Base-by-base conservation (phyloP, 169 alveolate genomes). In the Miamiensis avidus region DNA sequence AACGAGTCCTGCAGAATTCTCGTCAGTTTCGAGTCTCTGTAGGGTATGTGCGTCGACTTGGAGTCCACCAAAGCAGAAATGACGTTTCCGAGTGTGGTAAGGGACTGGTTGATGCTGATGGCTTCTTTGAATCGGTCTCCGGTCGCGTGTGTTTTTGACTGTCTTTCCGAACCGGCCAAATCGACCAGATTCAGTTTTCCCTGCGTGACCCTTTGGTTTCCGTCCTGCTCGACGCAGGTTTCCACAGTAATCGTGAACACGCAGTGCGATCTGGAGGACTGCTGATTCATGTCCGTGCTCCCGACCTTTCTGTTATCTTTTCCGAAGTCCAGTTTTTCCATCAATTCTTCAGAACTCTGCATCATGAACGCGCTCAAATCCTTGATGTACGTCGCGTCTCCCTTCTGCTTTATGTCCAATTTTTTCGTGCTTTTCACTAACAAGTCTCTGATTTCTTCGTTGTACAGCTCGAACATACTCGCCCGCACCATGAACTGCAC, bases 141-240 rank as follows among this genome's bases (percentile, higher is more conserved):
- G 15, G 95, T 92, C 27, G 98, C 97, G 25, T 96, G 93, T 49
- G 99, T 95, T 34, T 97, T 97, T 34, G 97, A 95, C 76, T 93
- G 94, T 82, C 98, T 93, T 86, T 98, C 99, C 86, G 99, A 96
- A 27, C 99, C 99, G 4, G 99, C 99, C 65, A 98, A 92, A 93
- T 98, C 99, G 1, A 98, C 99, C 89, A 98, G 83, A 89, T 96
- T 97, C 32, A 98, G 88, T 76, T 94, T 96, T 0, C 99, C 99
- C 0, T 91, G 91, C 73, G 90, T 92, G n/a, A 97, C 93, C 34
- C 96, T 95, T 85, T 93, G 95, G 20, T 98, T 98, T 77, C 94
- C 97, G 34, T 82, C 90, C 76, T 93, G 94, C 34, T 33, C 73
- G 84, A 91, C 95, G 74, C 90, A 85, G 34, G 96, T 94, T 92